Percentiles rank a stretch among this genome's conserved stretches.
phyloP scores from a whole-genome alignment of 495 filamentous ascomycete species.

The Entonaema liquescens region DNA sequence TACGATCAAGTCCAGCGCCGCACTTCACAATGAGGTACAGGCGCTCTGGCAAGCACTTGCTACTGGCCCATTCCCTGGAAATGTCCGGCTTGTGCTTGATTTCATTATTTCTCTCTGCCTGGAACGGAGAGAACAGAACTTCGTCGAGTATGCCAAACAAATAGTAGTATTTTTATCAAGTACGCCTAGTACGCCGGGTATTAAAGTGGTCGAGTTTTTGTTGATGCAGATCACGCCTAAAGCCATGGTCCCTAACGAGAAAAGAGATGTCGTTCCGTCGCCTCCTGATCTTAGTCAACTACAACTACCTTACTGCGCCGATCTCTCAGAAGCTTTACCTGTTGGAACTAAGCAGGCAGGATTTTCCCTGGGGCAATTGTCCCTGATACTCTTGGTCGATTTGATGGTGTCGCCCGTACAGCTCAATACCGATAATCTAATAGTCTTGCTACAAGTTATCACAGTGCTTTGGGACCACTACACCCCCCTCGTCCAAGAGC shows the following conservation, averaged over 20 bases:
- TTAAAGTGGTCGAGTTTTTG: slow-evolving; percentile 93
- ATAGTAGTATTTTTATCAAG: slow-evolving; percentile 94
- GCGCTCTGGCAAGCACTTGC: slow-evolving; percentile 97
- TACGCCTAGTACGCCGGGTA: slow-evolving; percentile 78
- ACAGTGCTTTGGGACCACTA: slow-evolving; percentile 97
- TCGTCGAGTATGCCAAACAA: slow-evolving; percentile 96
- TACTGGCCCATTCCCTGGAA: slow-evolving; percentile 92
- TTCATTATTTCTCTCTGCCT: slow-evolving; percentile 94
- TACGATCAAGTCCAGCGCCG: slow-evolving; percentile 87
- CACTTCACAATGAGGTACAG: slow-evolving; percentile 94
- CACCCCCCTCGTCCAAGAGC: slow-evolving; percentile 92
- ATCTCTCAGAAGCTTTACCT: slow-evolving; percentile 80
- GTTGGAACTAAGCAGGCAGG: slow-evolving; percentile 89
- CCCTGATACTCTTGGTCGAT: slow-evolving; percentile 93
- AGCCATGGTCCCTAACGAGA: slow-evolving; percentile 86
- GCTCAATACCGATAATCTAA: slow-evolving; percentile 76
- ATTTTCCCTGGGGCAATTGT: slow-evolving; percentile 90
- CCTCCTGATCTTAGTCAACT: slow-evolving; percentile 77
- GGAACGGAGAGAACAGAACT: slow-evolving; percentile 94
- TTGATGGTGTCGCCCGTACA: slow-evolving; percentile 92
- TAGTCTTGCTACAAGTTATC: slow-evolving; percentile 87
- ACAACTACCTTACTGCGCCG: slow-evolving; percentile 86
- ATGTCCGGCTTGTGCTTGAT: slow-evolving; percentile 91
- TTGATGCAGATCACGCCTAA: slow-evolving; percentile 87
- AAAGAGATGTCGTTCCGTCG: slow-evolving; percentile 73